Percentiles rank a stretch among this genome's conserved stretches.
Conservation (phyloP, 331 rosid species). For the Malus hybrid region DNA sequence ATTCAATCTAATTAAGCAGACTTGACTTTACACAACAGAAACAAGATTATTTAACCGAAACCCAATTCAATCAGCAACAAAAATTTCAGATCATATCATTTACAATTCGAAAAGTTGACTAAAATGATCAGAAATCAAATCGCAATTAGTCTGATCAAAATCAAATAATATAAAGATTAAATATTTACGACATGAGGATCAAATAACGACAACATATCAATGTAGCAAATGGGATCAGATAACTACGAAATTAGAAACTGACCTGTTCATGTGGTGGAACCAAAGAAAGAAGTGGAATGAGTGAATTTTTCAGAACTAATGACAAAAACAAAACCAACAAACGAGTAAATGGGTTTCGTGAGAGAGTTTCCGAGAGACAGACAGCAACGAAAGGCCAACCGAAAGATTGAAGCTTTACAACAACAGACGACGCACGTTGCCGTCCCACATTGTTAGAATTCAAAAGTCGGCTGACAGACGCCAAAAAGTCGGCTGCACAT, state of each 20-base stretch:
- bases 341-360: conserved; percentile 10
- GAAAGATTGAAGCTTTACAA: conserved; percentile 61
- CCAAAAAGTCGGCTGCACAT: conserved; percentile 50
- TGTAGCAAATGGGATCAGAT: too few relatives aligned
- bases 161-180: too few relatives aligned
- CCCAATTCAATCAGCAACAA: neutral
- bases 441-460: conserved; percentile 1
- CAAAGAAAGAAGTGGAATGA: neutral
- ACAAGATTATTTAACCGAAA: neutral
- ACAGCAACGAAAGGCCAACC: conserved; percentile 26
- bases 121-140: too few relatives aligned
- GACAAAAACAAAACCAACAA: conserved; percentile 17
- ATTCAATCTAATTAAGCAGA: neutral
- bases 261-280: conserved; percentile 22
- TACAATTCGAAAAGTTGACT: too few relatives aligned
- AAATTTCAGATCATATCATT: neutral
- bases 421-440: conserved; percentile 36
- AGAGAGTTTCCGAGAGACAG: conserved; percentile 5
- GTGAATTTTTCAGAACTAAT: conserved; percentile 11
- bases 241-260: neutral
- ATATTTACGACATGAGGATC: too few relatives aligned
- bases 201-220: too few relatives aligned
- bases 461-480: conserved; percentile 39
- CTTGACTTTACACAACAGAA: neutral
- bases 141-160: too few relatives aligned